phyloP scores from a whole-genome alignment of 2,329 filamentous ascomycete species.

The Hyphodiscus sp. region DNA sequence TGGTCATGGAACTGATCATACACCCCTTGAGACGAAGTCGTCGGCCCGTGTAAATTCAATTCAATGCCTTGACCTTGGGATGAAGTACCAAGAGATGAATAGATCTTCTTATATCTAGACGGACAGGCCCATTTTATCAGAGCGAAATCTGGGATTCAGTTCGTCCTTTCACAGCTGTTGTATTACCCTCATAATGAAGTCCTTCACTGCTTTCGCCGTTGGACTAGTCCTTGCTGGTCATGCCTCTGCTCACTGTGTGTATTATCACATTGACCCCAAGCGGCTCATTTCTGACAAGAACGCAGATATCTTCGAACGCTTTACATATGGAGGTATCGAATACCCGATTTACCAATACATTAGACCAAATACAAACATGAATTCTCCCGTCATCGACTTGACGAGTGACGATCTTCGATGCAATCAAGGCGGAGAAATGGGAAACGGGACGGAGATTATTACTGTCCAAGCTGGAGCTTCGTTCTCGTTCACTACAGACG shows the following conservation, averaged over 20 bases:
- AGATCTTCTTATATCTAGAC: not conserved
- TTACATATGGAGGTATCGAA: slow-evolving; percentile 19
- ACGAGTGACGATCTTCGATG: slow-evolving; percentile 32
- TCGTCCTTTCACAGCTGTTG: not conserved
- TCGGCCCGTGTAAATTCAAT: not conserved
- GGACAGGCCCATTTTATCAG: not conserved
- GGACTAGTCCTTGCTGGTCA: not conserved
- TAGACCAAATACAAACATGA: slow-evolving; percentile 37
- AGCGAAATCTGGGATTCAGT: not conserved
- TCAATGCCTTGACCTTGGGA: not conserved
- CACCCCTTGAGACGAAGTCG: not conserved
- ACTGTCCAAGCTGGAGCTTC: slow-evolving; percentile 34
- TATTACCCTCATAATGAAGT: not conserved
- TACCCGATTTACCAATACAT: slow-evolving; percentile 43
- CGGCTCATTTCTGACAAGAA: not conserved
- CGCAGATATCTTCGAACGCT: slow-evolving; percentile 24
- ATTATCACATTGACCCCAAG: not conserved
- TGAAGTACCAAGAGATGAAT: not conserved
- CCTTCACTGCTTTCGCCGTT: not conserved
- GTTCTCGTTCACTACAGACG: slow-evolving; percentile 41
- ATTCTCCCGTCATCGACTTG: slow-evolving; percentile 38
- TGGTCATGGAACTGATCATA: not conserved
- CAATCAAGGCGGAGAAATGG: slow-evolving; percentile 33
- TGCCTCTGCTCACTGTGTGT: slow-evolving; percentile 5
- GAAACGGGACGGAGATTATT: slow-evolving; percentile 19